phyloP scores from a whole-genome alignment of 208 protist genomes.

The Acanthamoeba divionensis region DNA sequence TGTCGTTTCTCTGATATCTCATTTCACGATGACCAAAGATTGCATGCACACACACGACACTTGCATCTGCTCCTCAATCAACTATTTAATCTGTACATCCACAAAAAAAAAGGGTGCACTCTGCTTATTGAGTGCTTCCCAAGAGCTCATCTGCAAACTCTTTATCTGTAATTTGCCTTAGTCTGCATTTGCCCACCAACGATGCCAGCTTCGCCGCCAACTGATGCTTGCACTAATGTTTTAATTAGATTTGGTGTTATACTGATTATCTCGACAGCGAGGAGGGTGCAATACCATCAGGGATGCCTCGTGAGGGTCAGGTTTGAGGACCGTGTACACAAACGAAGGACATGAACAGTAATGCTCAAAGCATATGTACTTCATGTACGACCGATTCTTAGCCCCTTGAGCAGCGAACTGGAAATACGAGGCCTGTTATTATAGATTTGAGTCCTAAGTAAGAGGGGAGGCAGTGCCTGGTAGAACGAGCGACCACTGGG shows the following conservation, averaged over 20 bases:
- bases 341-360: slow-evolving; percentile 42
- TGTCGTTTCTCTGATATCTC: too few relatives aligned
- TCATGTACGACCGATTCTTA: slow-evolving; percentile 16
- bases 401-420: background rate
- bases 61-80: too few relatives aligned
- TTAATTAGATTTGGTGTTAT: background rate
- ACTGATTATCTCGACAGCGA: too few relatives aligned
- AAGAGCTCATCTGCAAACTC: slow-evolving; percentile 43
- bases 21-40: too few relatives aligned
- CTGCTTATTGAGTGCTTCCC: too few relatives aligned
- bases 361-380: slow-evolving; percentile 49
- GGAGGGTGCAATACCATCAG: background rate
- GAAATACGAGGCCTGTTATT: background rate
- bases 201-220: slow-evolving; percentile 1
- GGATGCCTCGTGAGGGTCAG: slow-evolving; percentile 1
- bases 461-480: background rate
- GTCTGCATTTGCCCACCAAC: slow-evolving; percentile 22
- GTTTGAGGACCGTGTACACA: slow-evolving; percentile 22
- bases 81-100: too few relatives aligned
- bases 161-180: slow-evolving; percentile 20
- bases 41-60: too few relatives aligned
- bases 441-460: background rate
- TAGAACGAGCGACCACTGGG: slow-evolving; percentile 24
- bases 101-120: too few relatives aligned
- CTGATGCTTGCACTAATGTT: slow-evolving; percentile 52